Evolutionary conservation across 495 filamentous ascomycete genomes (phyloP).

Genomic region (Talaromyces ruber): DNA sequence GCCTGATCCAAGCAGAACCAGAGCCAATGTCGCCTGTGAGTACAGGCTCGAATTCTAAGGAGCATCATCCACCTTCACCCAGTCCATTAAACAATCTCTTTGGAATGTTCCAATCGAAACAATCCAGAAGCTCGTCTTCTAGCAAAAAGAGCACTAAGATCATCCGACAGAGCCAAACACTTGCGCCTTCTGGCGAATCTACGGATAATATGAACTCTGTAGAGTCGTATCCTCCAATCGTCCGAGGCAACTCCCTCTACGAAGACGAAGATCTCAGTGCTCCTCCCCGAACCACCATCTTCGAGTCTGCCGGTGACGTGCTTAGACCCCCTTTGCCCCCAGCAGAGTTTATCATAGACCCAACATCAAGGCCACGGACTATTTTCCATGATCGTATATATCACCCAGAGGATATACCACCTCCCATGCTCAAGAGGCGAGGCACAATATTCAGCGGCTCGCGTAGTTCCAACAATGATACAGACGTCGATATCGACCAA

Average conservation of each 20-base stretch:
- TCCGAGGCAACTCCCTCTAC: constrained; percentile 35
- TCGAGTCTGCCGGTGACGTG: constrained; percentile 88
- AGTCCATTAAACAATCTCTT: constrained; percentile 52
- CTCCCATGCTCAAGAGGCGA: constrained; percentile 38
- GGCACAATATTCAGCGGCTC: constrained; percentile 1
- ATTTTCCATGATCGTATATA: constrained; percentile 98
- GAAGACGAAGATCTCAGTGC: constrained; percentile 42
- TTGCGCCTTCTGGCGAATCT: constrained; percentile 30
- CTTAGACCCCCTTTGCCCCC: constrained; percentile 84
- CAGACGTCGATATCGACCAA: constrained; percentile 11
- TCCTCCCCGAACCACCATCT: constrained; percentile 87
- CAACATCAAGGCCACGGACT: constrained; percentile 72
- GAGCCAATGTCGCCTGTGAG: background rate
- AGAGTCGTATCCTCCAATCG: constrained; percentile 19
- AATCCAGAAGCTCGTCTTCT: constrained; percentile 17
- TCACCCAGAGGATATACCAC: constrained; percentile 85
- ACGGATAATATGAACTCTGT: constrained; percentile 20
- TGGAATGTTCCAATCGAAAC: constrained; percentile 50
- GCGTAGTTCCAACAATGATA: constrained; percentile 7
- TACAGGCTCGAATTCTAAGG: background rate
- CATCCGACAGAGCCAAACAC: constrained; percentile 69
- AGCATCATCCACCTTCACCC: constrained; percentile 12
- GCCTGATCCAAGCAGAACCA: constrained; percentile 3
- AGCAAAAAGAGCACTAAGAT: constrained; percentile 55
- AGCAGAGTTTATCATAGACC: constrained; percentile 70